These are phyloP conservation scores for Chlamydomonas sp. DNA, from an alignment of 139 green algal species.

Conservation along the genomic window DNA sequence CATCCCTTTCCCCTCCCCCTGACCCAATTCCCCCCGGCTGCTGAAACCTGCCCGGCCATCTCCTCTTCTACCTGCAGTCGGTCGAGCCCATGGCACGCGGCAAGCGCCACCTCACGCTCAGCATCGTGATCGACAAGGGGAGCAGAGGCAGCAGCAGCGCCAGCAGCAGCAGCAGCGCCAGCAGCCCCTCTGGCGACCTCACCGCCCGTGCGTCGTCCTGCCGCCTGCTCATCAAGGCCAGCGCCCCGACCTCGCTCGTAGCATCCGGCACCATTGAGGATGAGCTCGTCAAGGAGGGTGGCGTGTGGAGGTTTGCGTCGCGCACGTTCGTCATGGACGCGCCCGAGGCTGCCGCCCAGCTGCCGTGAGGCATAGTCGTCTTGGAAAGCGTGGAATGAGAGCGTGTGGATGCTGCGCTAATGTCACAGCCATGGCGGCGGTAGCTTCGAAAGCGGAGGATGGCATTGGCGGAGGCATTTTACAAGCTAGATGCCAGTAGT, in stretches of 20 bases:
- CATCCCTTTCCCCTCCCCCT: too few species aligned
- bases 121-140: slow-evolving; percentile 19
- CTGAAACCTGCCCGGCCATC: too few species aligned
- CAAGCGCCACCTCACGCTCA: slow-evolving; percentile 28
- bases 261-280: slow-evolving; percentile 26
- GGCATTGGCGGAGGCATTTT: too few species aligned
- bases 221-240: slow-evolving; percentile 22
- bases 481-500: too few species aligned
- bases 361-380: too few species aligned
- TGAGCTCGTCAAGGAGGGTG: slow-evolving; percentile 18
- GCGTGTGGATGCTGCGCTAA: too few species aligned
- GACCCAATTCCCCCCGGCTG: too few species aligned
- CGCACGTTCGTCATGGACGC: slow-evolving; percentile 25
- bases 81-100: slow-evolving; percentile 10
- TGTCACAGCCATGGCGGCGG: too few species aligned
- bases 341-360: too few species aligned
- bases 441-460: too few species aligned
- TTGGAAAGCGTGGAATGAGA: too few species aligned
- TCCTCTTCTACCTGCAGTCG: slow-evolving; percentile 18
- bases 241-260: slow-evolving; percentile 17
- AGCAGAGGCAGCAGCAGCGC: too few species aligned
- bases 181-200: slow-evolving; percentile 5
- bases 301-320: slow-evolving; percentile 19
- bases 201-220: neutral
- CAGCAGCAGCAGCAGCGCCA: neutral